A percentile compares a stretch with the other conserved stretches of the same genome.
Conservation (phyloP, 495 filamentous ascomycete genomes). For the Penicillium odoratum region DNA sequence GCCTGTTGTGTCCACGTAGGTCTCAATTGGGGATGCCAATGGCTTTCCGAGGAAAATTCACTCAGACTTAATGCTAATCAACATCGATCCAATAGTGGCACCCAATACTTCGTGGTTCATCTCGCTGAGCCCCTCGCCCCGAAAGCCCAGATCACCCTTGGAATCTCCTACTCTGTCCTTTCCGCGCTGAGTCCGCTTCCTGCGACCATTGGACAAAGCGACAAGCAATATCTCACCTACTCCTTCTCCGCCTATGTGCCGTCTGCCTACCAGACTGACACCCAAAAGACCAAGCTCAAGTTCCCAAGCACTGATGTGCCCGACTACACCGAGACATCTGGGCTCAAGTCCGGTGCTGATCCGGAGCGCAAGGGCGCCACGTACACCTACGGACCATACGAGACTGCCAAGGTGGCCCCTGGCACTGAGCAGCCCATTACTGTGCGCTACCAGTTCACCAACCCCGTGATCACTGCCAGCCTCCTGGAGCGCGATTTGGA, state of each 20-base stretch:
- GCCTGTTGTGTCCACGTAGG: constrained; percentile 31
- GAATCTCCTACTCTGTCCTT: constrained; percentile 79
- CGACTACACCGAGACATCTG: constrained; percentile 76
- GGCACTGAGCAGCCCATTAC: constrained; percentile 68
- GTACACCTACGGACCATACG: constrained; percentile 92
- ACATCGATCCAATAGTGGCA: constrained; percentile 51
- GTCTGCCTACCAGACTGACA: constrained; percentile 78
- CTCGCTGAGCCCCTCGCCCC: constrained; percentile 73
- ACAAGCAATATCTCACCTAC: constrained; percentile 84
- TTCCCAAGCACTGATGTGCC: constrained; percentile 75
- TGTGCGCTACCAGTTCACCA: constrained; percentile 94
- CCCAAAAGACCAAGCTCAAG: constrained; percentile 97
- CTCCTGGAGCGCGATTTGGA: constrained; percentile 86
- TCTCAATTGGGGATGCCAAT: constrained; percentile 24
- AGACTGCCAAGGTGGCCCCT: constrained; percentile 63
- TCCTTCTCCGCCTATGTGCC: constrained; percentile 77
- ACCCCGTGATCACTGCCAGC: constrained; percentile 75
- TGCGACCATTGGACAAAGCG: constrained; percentile 72
- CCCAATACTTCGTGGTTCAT: constrained; percentile 81
- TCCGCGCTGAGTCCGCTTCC: constrained; percentile 76
- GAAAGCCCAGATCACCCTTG: constrained; percentile 76
- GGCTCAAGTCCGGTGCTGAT: constrained; percentile 63
- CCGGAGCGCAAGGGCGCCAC: constrained; percentile 81
- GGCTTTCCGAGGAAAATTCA: constrained; percentile 12
- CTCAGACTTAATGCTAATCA: constrained; percentile 8